Evolutionary conservation across 495 filamentous ascomycete species (phyloP).

Genomic region (Apodospora peruviana): DNA sequence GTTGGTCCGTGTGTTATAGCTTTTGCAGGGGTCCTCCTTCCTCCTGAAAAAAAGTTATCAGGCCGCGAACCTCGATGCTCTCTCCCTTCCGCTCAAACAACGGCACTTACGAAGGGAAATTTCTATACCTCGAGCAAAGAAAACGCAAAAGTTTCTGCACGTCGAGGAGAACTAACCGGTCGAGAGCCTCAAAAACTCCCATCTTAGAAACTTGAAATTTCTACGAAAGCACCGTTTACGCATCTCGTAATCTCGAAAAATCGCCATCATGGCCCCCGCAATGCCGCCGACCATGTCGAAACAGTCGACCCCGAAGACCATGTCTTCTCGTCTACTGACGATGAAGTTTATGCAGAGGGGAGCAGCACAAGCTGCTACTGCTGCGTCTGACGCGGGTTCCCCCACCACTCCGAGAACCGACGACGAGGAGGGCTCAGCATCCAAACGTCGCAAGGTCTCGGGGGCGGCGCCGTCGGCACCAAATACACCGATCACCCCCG

Average conservation of each 20-base stretch:
- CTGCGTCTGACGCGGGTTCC: conserved; percentile 42
- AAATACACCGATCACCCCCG: conserved; percentile 11
- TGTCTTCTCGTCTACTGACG: conserved; percentile 85
- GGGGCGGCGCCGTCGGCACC: conserved; percentile 15
- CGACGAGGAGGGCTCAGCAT: conserved; percentile 30
- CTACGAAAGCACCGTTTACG: too few relatives aligned
- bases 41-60: too few relatives aligned
- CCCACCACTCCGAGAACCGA: conserved; percentile 35
- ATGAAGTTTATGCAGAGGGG: conserved; percentile 99
- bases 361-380: conserved; percentile 36
- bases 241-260: not conserved
- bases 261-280: conserved; percentile 15
- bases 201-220: too few relatives aligned
- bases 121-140: too few relatives aligned
- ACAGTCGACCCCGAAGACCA: conserved; percentile 53
- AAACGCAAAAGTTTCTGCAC: too few relatives aligned
- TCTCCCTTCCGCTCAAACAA: too few relatives aligned
- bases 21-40: too few relatives aligned
- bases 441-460: conserved; percentile 50
- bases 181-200: too few relatives aligned
- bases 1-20: conserved; percentile 2
- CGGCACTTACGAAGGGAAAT: too few relatives aligned
- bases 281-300: conserved; percentile 35
- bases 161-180: too few relatives aligned
- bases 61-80: too few relatives aligned